Evolutionary conservation across 306 rosid species (phyloP).

Genomic region (Pyrus bretschneideri): DNA sequence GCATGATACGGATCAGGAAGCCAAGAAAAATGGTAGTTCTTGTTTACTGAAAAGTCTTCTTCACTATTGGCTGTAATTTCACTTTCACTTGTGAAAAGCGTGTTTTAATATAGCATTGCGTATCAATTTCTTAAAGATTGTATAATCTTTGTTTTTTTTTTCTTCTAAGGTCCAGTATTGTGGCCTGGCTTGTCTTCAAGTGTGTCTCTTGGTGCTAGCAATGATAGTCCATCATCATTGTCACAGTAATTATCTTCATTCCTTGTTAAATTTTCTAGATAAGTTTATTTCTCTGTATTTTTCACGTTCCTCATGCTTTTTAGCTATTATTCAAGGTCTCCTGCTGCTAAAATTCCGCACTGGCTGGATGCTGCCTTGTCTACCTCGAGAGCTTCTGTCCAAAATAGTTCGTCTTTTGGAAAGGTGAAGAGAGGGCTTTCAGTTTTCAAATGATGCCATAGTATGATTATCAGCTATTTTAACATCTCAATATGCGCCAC

Average conservation of each 20-base stretch:
- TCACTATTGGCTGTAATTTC: not conserved
- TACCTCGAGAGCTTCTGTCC: slow-evolving; percentile 1
- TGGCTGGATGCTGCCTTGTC: slow-evolving; percentile 23
- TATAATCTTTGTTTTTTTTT: not conserved
- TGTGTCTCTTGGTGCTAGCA: slow-evolving; percentile 7
- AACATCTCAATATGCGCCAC: not conserved
- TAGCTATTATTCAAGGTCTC: slow-evolving; percentile 21
- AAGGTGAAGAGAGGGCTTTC: slow-evolving; percentile 21
- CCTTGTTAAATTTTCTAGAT: not conserved
- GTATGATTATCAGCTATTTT: not conserved
- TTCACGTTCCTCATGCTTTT: not conserved
- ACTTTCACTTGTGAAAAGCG: not conserved
- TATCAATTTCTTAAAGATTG: not conserved
- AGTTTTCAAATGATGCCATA: not conserved
- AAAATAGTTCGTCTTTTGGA: slow-evolving; percentile 17
- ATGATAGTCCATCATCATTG: not conserved
- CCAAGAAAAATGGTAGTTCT: slow-evolving; percentile 28
- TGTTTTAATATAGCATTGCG: not conserved
- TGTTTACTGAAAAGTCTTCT: not conserved
- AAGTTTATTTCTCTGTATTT: not conserved
- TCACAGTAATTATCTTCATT: slow-evolving; percentile 10
- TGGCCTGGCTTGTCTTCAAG: slow-evolving; percentile 39
- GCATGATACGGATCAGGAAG: slow-evolving; percentile 22
- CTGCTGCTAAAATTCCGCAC: slow-evolving; percentile 19
- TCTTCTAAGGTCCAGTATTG: slow-evolving; percentile 22